Percentiles rank a stretch among this genome's conserved stretches.
phyloP scores from a whole-genome alignment of 331 rosid species.

The Pyrus hybrid region DNA sequence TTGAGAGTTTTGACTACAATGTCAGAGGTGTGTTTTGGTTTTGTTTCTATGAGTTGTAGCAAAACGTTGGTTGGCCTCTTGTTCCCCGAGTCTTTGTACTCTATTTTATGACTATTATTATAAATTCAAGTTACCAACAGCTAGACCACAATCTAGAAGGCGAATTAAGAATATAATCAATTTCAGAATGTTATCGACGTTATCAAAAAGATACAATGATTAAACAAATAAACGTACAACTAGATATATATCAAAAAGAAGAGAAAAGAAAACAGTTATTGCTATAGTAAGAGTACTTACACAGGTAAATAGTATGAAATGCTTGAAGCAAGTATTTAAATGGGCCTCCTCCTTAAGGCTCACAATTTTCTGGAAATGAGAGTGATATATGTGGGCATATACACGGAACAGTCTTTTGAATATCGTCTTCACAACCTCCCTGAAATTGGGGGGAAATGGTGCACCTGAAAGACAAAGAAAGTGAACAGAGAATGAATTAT shows the following conservation, averaged over 20 bases:
- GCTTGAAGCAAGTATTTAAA: constrained; percentile 99
- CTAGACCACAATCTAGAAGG: not conserved
- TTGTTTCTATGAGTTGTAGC: not conserved
- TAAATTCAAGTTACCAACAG: not conserved
- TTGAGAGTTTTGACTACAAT: not conserved
- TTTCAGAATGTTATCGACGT: not conserved
- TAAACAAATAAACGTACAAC: not conserved
- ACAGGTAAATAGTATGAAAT: constrained; percentile 93
- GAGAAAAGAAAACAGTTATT: not conserved
- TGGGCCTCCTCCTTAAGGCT: constrained; percentile 99
- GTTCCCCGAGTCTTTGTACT: not conserved
- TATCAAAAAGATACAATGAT: not conserved
- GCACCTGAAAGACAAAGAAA: constrained; percentile 48
- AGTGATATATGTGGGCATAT: constrained; percentile 98
- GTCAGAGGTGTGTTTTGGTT: not conserved
- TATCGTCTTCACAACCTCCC: constrained; percentile 97
- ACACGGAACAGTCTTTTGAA: constrained; percentile 95
- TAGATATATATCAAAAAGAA: not conserved
- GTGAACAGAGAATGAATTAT: not conserved
- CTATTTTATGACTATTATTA: not conserved
- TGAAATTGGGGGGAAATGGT: constrained; percentile 86
- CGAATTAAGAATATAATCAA: not conserved
- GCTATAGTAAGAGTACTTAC: constrained; percentile 39
- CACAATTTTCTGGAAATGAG: constrained; percentile 99
- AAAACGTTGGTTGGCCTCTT: not conserved